Evolutionary conservation across 495 filamentous ascomycete genomes (phyloP).

Genomic region (Xylaria venustula): DNA sequence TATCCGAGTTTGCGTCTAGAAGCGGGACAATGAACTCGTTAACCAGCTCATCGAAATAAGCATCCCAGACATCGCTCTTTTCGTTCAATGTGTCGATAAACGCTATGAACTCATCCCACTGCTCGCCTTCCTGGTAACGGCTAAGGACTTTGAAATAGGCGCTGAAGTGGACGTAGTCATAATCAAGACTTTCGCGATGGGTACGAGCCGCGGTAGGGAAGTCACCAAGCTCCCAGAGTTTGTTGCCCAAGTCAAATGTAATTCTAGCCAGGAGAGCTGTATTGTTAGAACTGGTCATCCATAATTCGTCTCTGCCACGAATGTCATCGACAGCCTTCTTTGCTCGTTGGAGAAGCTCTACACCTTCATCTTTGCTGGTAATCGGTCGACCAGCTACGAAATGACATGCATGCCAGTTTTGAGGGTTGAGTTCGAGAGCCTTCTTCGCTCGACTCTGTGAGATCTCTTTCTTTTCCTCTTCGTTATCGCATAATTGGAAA

Average conservation of each 20-base stretch:
- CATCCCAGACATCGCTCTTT: constrained; percentile 21
- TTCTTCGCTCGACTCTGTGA: constrained; percentile 27
- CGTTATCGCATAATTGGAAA: constrained; percentile 22
- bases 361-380: constrained; percentile 28
- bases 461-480: constrained; percentile 14
- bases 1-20: constrained; percentile 11
- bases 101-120: constrained; percentile 31
- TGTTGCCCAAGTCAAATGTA: constrained; percentile 35
- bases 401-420: constrained; percentile 38
- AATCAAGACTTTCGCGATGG: constrained; percentile 25
- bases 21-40: constrained; percentile 23
- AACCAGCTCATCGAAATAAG: constrained; percentile 28
- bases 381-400: constrained; percentile 27
- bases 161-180: constrained; percentile 30
- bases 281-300: constrained; percentile 22
- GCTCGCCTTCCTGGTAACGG: constrained; percentile 23
- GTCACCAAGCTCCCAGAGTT: constrained; percentile 34
- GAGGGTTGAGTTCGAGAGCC: constrained; percentile 33
- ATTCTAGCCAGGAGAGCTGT: constrained; percentile 26
- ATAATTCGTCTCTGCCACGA: constrained; percentile 16
- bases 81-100: constrained; percentile 31
- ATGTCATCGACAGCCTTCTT: constrained; percentile 22
- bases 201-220: constrained; percentile 20
- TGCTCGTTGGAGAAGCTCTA: constrained; percentile 27
- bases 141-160: constrained; percentile 26